Evolutionary conservation across 148 eudicot genomes (phyloP), one percentile per base, ranked within the genome.

Genomic region (Dysphania ambrosioides): DNA sequence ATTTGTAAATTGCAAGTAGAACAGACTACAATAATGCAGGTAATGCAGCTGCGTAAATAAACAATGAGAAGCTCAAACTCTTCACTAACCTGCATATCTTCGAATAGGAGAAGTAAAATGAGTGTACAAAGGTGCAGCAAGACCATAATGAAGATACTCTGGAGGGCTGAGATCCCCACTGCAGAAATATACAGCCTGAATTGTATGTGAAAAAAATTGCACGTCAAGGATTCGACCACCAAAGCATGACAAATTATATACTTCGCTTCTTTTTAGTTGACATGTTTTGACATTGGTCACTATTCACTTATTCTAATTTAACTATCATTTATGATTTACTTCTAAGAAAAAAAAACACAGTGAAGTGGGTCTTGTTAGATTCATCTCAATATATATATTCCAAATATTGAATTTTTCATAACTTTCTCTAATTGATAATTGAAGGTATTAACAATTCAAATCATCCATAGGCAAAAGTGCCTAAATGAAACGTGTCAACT

Each of bases 61-160:
- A 61, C 64, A 31, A 15, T 55, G 65, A 69, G 72, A 68, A 47
- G 21, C 9, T 21, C 53, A 74, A 15, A 13, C 0, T 31, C 18
- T 64, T 18, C 64, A 64, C 77, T 23, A 49, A 95, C 98, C 97
- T 75, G 98, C 96, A 78, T 92, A 95, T 95, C 98, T 87, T 83
- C 97, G 84, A 36, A 92, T 95, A 76, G 98, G 98, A 67, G 98
- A 95, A 71, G 97, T 92, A 77, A 95, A 95, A 77, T 95, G 97
- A 23, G 98, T 95, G 83, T 95, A 95, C 42, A 95, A 79, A 62
- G 91, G 87, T 38, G 98, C 85, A 59, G 97, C 90, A 72, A 95
- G 98, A 58, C 98, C 98, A 82, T 95, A 95, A 81, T 95, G 98
- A 74, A 36, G 81, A 78, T 85, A 95, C 81, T 95, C 97, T 77